Evolutionary conservation across 1,284 basidiomycete genomes (phyloP).

Genomic region (Puccinia triticina): DNA sequence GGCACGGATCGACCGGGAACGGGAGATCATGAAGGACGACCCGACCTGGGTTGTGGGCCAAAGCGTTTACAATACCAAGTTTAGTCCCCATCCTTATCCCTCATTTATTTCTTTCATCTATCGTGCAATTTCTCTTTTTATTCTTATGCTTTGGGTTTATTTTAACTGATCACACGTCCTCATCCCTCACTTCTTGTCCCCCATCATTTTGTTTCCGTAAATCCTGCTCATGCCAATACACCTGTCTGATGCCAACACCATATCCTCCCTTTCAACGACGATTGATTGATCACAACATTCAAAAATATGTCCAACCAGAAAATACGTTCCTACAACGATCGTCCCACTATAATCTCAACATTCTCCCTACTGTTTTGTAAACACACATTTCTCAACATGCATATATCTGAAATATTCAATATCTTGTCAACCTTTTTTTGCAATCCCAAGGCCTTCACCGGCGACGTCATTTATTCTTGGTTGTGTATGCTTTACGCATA

Average conservation of each 20-base stretch:
- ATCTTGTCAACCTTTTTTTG: background rate
- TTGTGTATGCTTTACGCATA: too few species aligned
- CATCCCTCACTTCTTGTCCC: too few species aligned
- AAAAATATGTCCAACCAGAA: constrained; percentile 9
- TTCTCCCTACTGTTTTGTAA: background rate
- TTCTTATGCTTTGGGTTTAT: background rate
- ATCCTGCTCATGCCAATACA: background rate
- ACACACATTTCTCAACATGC: background rate
- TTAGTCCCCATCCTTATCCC: background rate
- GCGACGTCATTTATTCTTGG: background rate
- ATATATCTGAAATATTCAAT: background rate
- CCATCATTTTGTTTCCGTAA: background rate
- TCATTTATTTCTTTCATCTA: background rate
- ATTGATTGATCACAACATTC: background rate
- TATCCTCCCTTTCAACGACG: too few species aligned
- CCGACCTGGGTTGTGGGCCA: constrained; percentile 69
- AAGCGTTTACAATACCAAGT: constrained; percentile 50
- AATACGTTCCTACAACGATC: constrained; percentile 50
- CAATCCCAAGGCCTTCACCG: background rate
- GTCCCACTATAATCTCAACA: constrained; percentile 30
- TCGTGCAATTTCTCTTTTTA: too few species aligned
- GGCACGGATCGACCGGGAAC: constrained; percentile 79
- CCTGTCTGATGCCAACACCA: too few species aligned
- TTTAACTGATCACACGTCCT: background rate
- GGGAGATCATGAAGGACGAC: constrained; percentile 94